Base-by-base conservation (phyloP, 176 grass and related monocot genomes). In the Cenchrus americanus region DNA sequence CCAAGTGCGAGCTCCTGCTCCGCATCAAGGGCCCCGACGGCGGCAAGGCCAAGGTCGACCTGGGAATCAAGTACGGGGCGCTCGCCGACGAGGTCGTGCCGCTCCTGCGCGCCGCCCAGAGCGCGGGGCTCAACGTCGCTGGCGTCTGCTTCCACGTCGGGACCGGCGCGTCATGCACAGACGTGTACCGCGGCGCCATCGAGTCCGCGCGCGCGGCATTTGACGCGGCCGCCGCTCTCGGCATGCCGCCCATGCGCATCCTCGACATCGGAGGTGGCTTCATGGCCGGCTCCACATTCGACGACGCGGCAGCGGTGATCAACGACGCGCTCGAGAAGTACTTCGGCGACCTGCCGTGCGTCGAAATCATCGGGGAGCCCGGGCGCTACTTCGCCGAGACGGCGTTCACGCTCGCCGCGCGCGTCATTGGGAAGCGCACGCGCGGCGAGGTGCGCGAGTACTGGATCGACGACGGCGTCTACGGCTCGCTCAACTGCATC, bases 121-220 rank as follows among this genome's bases (percentile, higher is more conserved):
- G 52, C 7, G 82, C 26, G n/a, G 76, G 67, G 19, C 8, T 85
- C 70, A 5, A 0, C 23, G 82, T 89, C 0, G 82, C 77, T 0
- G 76, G 82, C 30, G 62, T 89, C 6, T 89, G 82, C 41, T 89
- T 89, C 87, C 87, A 89, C 62, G 82, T 89, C 43, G 87, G 87
- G 6, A 89, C 69, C 32, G 82, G 88, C 71, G 70, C 71, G 34
- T 42, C 71, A 14, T 62, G 55, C 69, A 4, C 40, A 1, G 71
- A 43, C 71, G 83, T 76, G 15, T 85, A 85, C 83, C 54, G 65
- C 72, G 72, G 46, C 0, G 88, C 83, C 27, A 64, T 82, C 46
- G 22, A 54, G 54, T 53, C 83, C 1, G 83, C 83, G n/a, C 77
- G 77, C 27, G 78, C 62, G 9, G 80, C 43, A 8, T 87, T 87